Base-by-base conservation (phyloP, 2,329 filamentous ascomycete genomes). In the Alternaria conjuncta region DNA sequence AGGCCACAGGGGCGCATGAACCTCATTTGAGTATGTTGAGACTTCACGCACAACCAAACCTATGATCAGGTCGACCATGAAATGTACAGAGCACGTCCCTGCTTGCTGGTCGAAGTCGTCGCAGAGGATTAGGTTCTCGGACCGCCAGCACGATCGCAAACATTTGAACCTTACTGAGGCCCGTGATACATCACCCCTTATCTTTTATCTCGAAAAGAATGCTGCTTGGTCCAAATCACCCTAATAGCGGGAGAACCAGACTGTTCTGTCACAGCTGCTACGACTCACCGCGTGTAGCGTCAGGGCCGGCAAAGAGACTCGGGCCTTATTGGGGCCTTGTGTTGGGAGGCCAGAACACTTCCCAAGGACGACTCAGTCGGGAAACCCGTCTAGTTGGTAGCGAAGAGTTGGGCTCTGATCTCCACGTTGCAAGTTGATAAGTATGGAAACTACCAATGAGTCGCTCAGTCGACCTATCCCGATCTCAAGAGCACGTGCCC, bases 401-500 rank as follows among this genome's bases (percentile, higher is more conserved):
- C 51, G 25, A 46, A 32, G 41, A 57, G 20, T 32, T 53, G 55
- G 23, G 28, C 28, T 53, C 46, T 44, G 55, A 45, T 58, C 28
- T 44, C 53, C 28, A 47, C 11, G 60, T 50, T 43, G 55, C 55
- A 36, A 21, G 30, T 23, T 18, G 46, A 32, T 12, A 32, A 58
- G 43, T 25, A 44, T 62, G 43, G 43, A 49, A 44, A 46, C 15
- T 32, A 23, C 50, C 60, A 60, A 61, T 63, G 59, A 65, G 63
- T 32, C 44, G 51, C 43, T 26, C 50, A 56, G 23, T 32, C 36
- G 30, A 56, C 65, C 53, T 43, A 18, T 45, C 44, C 53, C 55
- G 60, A 60, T 65, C 47, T 49, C 47, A 18, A 51, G 26, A 55
- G 60, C 62, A 67, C 64, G 62, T 67, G 67, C 60, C 49, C 26